Evolutionary conservation across 441 rosid genomes (phyloP).

Genomic region (Sinapis alba): DNA sequence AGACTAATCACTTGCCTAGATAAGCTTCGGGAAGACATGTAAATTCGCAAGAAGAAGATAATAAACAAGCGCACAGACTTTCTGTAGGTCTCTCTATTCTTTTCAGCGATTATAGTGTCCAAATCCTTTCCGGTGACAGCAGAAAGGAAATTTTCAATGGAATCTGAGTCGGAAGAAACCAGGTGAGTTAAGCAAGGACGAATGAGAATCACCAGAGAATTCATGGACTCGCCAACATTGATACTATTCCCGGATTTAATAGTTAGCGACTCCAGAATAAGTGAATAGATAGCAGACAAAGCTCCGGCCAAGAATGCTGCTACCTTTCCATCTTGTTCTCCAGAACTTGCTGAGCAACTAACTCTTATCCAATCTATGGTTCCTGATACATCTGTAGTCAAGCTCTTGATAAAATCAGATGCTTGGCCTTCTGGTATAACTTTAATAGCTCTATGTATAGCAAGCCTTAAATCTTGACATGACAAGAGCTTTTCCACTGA

Average conservation of each 20-base stretch:
- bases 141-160: constrained; percentile 53
- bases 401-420: constrained; percentile 62
- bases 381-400: constrained; percentile 64
- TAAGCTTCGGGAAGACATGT: constrained; percentile 77
- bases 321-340: constrained; percentile 40
- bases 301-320: constrained; percentile 71
- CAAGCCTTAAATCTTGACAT: constrained; percentile 62
- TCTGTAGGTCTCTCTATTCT: constrained; percentile 38
- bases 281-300: constrained; percentile 68
- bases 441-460: constrained; percentile 58
- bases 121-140: constrained; percentile 51
- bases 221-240: constrained; percentile 61
- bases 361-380: constrained; percentile 71
- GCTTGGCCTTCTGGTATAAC: constrained; percentile 93
- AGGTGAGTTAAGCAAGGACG: constrained; percentile 63
- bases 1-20: constrained; percentile 70
- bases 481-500: constrained; percentile 58
- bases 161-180: constrained; percentile 52
- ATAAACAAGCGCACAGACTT: constrained; percentile 60
- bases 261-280: constrained; percentile 69
- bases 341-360: constrained; percentile 43
- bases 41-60: constrained; percentile 72
- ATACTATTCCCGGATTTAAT: constrained; percentile 79
- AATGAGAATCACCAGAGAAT: constrained; percentile 55
- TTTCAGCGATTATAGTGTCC: constrained; percentile 37